Conservation (phyloP, 495 filamentous ascomycete species). For the Mytilinidion resinicola region DNA sequence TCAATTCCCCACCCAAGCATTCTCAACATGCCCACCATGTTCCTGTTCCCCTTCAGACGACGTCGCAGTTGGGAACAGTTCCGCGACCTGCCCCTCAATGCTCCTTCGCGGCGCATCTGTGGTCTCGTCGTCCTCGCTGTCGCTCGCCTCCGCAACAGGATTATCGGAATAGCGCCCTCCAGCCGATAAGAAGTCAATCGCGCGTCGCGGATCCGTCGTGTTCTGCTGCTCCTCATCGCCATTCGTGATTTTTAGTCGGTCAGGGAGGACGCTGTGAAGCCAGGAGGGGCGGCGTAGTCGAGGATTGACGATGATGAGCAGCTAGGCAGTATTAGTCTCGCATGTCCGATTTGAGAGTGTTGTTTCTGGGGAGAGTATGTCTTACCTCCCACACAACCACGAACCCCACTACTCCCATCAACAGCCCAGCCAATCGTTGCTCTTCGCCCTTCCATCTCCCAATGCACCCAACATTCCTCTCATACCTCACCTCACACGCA, state of each 20-base stretch:
- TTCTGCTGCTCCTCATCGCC: conserved; percentile 13
- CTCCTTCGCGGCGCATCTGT: neutral
- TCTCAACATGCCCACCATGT: conserved; percentile 1
- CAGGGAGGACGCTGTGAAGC: conserved; percentile 14
- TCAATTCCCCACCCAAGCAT: conserved; percentile 13
- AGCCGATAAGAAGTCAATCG: conserved; percentile 15
- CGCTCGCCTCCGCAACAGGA: conserved; percentile 3
- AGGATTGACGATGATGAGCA: conserved; percentile 16
- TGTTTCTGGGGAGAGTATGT: neutral
- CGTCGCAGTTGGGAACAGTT: neutral
- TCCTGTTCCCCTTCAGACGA: neutral
- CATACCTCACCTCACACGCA: conserved; percentile 28
- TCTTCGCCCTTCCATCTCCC: conserved; percentile 31
- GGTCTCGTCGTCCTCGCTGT: conserved; percentile 6
- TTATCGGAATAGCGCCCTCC: conserved; percentile 11
- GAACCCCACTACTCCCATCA: conserved; percentile 30
- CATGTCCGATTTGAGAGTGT: neutral
- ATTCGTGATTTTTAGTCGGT: conserved; percentile 12
- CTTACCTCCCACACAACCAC: conserved; percentile 37
- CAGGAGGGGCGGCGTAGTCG: conserved; percentile 1
- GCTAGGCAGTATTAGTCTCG: neutral
- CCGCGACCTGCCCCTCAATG: conserved; percentile 7
- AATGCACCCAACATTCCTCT: conserved; percentile 17
- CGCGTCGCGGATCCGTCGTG: conserved; percentile 5
- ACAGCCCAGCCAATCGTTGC: conserved; percentile 32